Evolutionary conservation across 2,329 filamentous ascomycete species (phyloP).

Genomic region (Kalmusia sp.): DNA sequence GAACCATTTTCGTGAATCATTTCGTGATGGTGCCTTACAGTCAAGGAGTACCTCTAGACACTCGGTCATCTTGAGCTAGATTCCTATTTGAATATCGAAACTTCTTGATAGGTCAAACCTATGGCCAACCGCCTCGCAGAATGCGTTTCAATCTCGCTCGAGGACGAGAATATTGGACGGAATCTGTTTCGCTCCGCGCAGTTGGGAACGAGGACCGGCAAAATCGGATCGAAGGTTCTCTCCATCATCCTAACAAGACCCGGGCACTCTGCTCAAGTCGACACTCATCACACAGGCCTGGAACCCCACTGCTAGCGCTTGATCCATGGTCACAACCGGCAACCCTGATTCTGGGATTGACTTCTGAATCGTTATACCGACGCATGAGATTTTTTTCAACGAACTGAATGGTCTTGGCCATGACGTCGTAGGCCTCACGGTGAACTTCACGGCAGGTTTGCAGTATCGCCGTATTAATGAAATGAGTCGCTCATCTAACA

Average conservation of each 20-base stretch:
- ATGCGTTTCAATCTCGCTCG: constrained; percentile 9
- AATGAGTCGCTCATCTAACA: not conserved
- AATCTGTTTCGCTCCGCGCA: too few species aligned
- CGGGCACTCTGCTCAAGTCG: not conserved
- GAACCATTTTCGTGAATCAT: not conserved
- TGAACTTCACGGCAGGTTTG: constrained; percentile 19
- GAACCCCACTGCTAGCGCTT: constrained; percentile 8
- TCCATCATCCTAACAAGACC: not conserved
- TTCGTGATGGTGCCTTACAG: not conserved
- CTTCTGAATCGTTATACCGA: not conserved
- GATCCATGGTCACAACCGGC: constrained; percentile 18
- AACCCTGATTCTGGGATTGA: not conserved
- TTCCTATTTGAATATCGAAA: not conserved
- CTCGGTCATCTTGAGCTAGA: not conserved
- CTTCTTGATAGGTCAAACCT: too few species aligned
- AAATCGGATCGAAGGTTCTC: not conserved
- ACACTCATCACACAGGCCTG: constrained; percentile 11
- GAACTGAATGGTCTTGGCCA: constrained; percentile 24
- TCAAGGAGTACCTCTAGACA: not conserved
- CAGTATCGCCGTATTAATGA: constrained; percentile 18
- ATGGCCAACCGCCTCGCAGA: constrained; percentile 10
- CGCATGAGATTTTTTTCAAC: constrained; percentile 9
- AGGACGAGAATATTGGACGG: constrained; percentile 17
- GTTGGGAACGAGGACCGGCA: too few species aligned
- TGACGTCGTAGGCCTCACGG: constrained; percentile 25